Conservation (phyloP, 2,329 filamentous ascomycete species). For the Paraconiothyrium sp. region DNA sequence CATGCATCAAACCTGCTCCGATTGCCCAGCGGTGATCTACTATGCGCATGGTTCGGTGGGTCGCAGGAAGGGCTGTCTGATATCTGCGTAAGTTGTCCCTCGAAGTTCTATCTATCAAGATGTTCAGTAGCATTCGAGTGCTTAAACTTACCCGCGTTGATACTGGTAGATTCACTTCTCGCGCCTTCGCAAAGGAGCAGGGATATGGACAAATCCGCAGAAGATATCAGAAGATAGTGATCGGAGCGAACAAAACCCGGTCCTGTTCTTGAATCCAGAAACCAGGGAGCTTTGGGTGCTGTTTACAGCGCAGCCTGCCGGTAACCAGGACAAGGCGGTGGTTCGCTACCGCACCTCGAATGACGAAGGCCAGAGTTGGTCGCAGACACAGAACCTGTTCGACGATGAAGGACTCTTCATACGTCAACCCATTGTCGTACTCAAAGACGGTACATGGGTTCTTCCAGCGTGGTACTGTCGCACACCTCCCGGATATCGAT, state of each 20-base stretch:
- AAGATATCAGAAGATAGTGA: slow-evolving; percentile 53
- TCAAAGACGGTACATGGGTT: slow-evolving; percentile 52
- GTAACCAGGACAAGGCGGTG: slow-evolving; percentile 56
- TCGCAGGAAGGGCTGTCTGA: slow-evolving; percentile 58
- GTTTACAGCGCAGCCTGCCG: slow-evolving; percentile 57
- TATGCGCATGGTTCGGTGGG: slow-evolving; percentile 59
- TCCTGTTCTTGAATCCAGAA: slow-evolving; percentile 52
- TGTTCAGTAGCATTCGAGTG: too few relatives aligned
- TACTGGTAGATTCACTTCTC: slow-evolving; percentile 51
- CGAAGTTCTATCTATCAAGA: too few relatives aligned
- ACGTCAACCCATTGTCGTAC: slow-evolving; percentile 53
- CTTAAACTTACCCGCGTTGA: not conserved
- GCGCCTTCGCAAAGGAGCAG: slow-evolving; percentile 41
- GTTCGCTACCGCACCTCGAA: slow-evolving; percentile 50
- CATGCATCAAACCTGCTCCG: slow-evolving; percentile 58
- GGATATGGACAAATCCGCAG: slow-evolving; percentile 44
- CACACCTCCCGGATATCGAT: slow-evolving; percentile 51
- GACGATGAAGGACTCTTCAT: slow-evolving; percentile 52
- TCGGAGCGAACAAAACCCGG: slow-evolving; percentile 58
- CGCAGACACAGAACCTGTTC: slow-evolving; percentile 44
- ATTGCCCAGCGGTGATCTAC: slow-evolving; percentile 52
- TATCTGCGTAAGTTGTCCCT: slow-evolving; percentile 40
- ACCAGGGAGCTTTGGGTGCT: slow-evolving; percentile 53
- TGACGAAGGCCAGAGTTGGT: slow-evolving; percentile 53
- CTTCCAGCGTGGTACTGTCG: slow-evolving; percentile 58